Percentiles rank a stretch among this genome's conserved stretches.
These are phyloP conservation scores for Uromyces viciae-fabae DNA, from an alignment of 1,284 basidiomycete genomes.

Conservation along the genomic window DNA sequence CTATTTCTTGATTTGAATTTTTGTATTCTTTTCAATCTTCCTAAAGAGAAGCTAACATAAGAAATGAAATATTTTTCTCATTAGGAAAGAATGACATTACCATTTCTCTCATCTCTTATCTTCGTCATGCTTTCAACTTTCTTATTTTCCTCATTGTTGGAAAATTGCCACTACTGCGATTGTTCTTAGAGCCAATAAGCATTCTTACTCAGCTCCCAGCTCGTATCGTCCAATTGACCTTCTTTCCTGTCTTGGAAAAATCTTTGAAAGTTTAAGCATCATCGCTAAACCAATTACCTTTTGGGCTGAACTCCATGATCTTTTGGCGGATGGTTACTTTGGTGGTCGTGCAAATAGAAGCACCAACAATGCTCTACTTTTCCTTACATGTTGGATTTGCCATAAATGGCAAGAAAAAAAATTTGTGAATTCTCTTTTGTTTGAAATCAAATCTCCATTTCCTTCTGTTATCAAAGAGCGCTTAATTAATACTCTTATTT, in stretches of 20 bases:
- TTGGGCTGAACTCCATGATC: background rate
- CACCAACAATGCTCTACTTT: background rate
- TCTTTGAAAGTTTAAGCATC: constrained; percentile 2
- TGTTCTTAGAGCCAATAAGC: background rate
- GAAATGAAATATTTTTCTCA: background rate
- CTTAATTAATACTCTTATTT: background rate
- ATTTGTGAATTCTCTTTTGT: too few relatives aligned
- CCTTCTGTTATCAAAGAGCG: background rate
- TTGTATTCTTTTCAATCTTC: background rate
- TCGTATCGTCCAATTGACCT: background rate
- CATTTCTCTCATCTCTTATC: background rate
- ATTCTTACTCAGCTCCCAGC: background rate
- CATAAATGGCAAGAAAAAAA: constrained; percentile 3
- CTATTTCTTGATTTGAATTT: background rate
- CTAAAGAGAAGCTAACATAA: background rate
- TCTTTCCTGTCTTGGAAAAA: background rate
- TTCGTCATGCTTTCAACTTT: background rate
- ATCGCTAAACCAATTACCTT: background rate
- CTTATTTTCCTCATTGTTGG: background rate
- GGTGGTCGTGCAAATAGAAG: background rate
- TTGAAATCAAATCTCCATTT: constrained; percentile 24
- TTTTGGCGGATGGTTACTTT: background rate
- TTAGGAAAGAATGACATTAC: background rate
- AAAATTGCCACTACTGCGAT: background rate
- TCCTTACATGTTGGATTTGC: constrained; percentile 1